Evolutionary conservation across 768 basidiomycete species (phyloP).

Genomic region (Agaricus blazei): DNA sequence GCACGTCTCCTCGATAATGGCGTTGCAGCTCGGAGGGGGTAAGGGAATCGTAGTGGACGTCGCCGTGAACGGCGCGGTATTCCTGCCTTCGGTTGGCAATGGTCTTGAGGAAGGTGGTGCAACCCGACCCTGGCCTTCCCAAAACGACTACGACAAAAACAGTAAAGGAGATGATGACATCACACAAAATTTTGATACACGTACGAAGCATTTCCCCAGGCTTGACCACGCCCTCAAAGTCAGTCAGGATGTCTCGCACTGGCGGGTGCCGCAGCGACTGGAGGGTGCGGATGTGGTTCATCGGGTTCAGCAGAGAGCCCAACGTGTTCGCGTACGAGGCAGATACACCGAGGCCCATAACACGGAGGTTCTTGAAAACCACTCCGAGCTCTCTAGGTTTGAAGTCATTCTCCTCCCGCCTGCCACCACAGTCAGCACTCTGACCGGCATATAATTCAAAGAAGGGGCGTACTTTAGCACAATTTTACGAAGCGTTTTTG

Average conservation of each 20-base stretch:
- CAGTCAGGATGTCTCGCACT: constrained; percentile 55
- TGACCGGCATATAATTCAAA: constrained; percentile 11
- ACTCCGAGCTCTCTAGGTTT: constrained; percentile 55
- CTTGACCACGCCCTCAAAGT: constrained; percentile 60
- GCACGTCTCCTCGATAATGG: constrained; percentile 73
- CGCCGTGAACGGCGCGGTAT: constrained; percentile 64
- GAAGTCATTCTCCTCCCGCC: constrained; percentile 42
- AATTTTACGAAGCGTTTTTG: constrained; percentile 24
- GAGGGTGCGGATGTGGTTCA: constrained; percentile 36
- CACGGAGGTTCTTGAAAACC: constrained; percentile 52
- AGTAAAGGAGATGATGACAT: constrained; percentile 11
- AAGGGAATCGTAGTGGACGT: constrained; percentile 75
- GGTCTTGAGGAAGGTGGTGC: constrained; percentile 77
- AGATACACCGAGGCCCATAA: constrained; percentile 51
- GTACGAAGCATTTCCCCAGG: constrained; percentile 76
- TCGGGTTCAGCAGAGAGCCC: constrained; percentile 56
- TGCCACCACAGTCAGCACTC: constrained; percentile 16
- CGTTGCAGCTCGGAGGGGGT: constrained; percentile 55
- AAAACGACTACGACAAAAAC: constrained; percentile 55
- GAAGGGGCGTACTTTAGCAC: constrained; percentile 25
- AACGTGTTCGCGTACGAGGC: constrained; percentile 54
- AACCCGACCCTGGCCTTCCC: constrained; percentile 82
- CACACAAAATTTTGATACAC: constrained; percentile 34
- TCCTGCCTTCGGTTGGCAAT: constrained; percentile 72
- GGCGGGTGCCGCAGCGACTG: constrained; percentile 54